These are phyloP conservation scores for Amanita inopinata DNA, from an alignment of 768 basidiomycete genomes.

Conservation along the genomic window DNA sequence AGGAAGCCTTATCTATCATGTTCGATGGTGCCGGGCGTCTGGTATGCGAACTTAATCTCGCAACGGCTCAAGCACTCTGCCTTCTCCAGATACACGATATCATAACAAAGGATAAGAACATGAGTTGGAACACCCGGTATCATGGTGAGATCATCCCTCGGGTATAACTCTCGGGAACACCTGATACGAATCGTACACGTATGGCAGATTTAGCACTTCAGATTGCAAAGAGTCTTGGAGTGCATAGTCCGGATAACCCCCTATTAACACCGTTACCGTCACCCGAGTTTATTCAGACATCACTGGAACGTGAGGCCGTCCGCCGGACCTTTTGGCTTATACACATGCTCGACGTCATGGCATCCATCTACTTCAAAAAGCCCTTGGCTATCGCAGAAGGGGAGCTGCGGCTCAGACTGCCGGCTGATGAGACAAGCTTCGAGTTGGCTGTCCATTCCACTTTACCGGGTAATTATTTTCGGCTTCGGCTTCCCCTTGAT, in stretches of 20 bases:
- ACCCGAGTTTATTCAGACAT: slow-evolving; percentile 47
- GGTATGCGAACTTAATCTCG: slow-evolving; percentile 51
- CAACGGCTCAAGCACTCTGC: slow-evolving; percentile 68
- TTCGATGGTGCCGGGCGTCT: slow-evolving; percentile 61
- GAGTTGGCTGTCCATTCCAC: slow-evolving; percentile 58
- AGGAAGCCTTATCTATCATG: slow-evolving; percentile 58
- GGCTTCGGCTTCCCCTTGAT: slow-evolving; percentile 7
- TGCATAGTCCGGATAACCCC: slow-evolving; percentile 54
- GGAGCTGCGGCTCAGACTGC: slow-evolving; percentile 54
- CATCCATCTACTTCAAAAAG: slow-evolving; percentile 36
- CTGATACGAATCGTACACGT: slow-evolving; percentile 16
- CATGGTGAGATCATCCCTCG: slow-evolving; percentile 30
- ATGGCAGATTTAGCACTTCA: slow-evolving; percentile 50
- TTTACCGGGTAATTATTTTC: slow-evolving; percentile 33
- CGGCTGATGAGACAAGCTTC: slow-evolving; percentile 76
- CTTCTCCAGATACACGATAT: slow-evolving; percentile 63
- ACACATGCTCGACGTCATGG: slow-evolving; percentile 47
- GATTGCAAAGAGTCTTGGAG: slow-evolving; percentile 57
- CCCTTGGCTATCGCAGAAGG: slow-evolving; percentile 30
- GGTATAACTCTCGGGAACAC: slow-evolving; percentile 11
- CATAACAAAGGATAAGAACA: slow-evolving; percentile 31
- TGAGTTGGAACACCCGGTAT: slow-evolving; percentile 33
- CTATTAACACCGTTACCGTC: slow-evolving; percentile 49
- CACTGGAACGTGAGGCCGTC: slow-evolving; percentile 68
- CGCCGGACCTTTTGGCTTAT: slow-evolving; percentile 79